Evolutionary conservation across 805 yeast genomes (phyloP).

Genomic region (Komagataella mondaviorum): DNA sequence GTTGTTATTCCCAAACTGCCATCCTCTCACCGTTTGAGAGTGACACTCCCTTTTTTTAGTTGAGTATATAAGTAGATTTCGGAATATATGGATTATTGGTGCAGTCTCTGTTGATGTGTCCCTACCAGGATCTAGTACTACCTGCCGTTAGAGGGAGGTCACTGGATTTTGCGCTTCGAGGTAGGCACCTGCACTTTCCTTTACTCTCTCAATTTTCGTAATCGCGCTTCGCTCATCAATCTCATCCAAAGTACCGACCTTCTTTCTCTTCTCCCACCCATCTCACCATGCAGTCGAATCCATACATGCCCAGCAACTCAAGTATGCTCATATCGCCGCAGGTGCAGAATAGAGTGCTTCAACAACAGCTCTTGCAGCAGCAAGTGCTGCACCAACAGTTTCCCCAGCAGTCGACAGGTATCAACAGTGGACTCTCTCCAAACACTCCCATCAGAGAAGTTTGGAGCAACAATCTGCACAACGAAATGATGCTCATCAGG

Average conservation of each 20-base stretch:
- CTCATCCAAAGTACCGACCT: not conserved
- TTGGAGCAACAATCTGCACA: slow-evolving; percentile 57
- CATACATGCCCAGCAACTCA: not conserved
- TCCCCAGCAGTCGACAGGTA: slow-evolving; percentile 11
- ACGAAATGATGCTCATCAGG: slow-evolving; percentile 51
- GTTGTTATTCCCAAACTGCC: slow-evolving; percentile 92
- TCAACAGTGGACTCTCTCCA: slow-evolving; percentile 16
- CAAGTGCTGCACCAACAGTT: slow-evolving; percentile 9
- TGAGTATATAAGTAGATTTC: not conserved
- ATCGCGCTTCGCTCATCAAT: not conserved
- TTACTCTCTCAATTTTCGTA: not conserved
- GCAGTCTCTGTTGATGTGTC: not conserved
- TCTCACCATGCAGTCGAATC: not conserved
- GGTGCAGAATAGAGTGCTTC: slow-evolving; percentile 16
- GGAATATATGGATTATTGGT: not conserved
- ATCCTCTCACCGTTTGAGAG: slow-evolving; percentile 64
- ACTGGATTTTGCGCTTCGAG: not conserved
- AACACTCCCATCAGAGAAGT: slow-evolving; percentile 53
- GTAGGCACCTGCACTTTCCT: not conserved
- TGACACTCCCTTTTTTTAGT: slow-evolving; percentile 29
- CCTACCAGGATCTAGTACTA: not conserved
- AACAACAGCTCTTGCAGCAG: slow-evolving; percentile 13
- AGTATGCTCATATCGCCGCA: slow-evolving; percentile 16
- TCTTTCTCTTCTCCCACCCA: not conserved
- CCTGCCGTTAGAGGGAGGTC: not conserved